Conservation (phyloP, 208 protist species). For the Tritrichomonas foetus region DNA sequence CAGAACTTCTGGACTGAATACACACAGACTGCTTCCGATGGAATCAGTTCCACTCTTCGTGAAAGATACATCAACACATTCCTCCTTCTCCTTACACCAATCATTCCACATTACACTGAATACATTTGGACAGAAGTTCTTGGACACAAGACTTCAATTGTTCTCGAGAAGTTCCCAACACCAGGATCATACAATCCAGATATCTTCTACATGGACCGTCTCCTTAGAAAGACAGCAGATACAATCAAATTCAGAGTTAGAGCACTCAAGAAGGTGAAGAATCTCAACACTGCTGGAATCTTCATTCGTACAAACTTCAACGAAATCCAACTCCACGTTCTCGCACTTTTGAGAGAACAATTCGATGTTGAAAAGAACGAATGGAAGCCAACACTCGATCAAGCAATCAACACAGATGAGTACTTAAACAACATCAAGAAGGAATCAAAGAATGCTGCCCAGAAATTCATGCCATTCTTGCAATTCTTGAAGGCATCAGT, state of each 20-base stretch:
- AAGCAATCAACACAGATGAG: neutral
- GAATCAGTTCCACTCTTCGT: neutral
- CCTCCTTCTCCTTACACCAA: constrained; percentile 82
- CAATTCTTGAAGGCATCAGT: neutral
- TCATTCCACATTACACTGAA: constrained; percentile 88
- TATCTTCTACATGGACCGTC: neutral
- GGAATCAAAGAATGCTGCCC: neutral
- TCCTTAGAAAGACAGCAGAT: neutral
- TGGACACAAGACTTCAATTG: constrained; percentile 56
- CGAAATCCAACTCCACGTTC: neutral
- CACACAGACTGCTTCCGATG: constrained; percentile 58
- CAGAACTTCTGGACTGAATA: constrained; percentile 76
- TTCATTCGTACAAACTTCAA: neutral
- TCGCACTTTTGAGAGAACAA: neutral
- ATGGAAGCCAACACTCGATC: neutral
- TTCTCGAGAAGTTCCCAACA: neutral
- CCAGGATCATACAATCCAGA: neutral
- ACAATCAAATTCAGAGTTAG: constrained; percentile 7
- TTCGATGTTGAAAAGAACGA: neutral
- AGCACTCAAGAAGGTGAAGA: neutral
- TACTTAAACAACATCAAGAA: neutral
- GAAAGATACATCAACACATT: constrained; percentile 76
- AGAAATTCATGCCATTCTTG: constrained; percentile 31
- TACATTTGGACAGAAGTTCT: constrained; percentile 79
- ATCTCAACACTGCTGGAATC: neutral